A percentile compares a stretch with the other conserved stretches of the same genome.
Evolutionary conservation across 2,329 filamentous ascomycete genomes (phyloP).

Genomic region (Lachnellula suecica): DNA sequence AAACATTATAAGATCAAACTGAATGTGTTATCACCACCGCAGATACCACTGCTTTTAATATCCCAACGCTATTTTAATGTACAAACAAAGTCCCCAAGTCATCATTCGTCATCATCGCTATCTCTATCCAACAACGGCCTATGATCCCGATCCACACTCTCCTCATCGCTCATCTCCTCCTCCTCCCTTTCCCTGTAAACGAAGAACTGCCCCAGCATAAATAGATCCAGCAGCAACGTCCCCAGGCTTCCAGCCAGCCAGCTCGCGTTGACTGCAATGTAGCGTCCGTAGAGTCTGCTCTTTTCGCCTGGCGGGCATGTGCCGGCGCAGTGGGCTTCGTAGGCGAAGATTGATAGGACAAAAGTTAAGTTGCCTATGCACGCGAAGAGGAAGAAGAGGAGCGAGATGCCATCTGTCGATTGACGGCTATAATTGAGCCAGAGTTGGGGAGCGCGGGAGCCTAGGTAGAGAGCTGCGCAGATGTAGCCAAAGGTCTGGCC

Average conservation of each 20-base stretch:
- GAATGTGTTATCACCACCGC: no score
- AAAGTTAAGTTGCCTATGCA: conserved; percentile 95
- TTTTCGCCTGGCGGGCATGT: conserved; percentile 67
- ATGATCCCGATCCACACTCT: conserved; percentile 1
- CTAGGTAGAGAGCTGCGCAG: conserved; percentile 85
- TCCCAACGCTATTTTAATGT: not conserved
- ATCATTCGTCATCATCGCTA: conserved; percentile 11
- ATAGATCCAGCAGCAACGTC: conserved; percentile 79
- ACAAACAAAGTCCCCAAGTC: not conserved
- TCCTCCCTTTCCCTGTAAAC: conserved; percentile 57
- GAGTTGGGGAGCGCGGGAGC: conserved; percentile 85
- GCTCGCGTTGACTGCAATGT: conserved; percentile 85
- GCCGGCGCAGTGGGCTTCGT: conserved; percentile 67
- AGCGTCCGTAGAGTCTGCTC: conserved; percentile 66
- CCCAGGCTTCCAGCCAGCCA: conserved; percentile 91
- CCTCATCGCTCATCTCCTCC: conserved; percentile 11
- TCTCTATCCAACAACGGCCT: conserved; percentile 23
- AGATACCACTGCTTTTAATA: not conserved
- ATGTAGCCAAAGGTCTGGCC: conserved; percentile 94
- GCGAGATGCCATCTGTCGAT: conserved; percentile 87
- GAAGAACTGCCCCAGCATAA: conserved; percentile 90
- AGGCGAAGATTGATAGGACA: conserved; percentile 87
- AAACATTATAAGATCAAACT: no score
- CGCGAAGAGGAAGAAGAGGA: conserved; percentile 95
- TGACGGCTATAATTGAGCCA: conserved; percentile 90